A percentile compares a stretch with the other conserved stretches of the same genome.
Evolutionary conservation across 768 basidiomycete species (phyloP).

Genomic region (Mrakia frigida): DNA sequence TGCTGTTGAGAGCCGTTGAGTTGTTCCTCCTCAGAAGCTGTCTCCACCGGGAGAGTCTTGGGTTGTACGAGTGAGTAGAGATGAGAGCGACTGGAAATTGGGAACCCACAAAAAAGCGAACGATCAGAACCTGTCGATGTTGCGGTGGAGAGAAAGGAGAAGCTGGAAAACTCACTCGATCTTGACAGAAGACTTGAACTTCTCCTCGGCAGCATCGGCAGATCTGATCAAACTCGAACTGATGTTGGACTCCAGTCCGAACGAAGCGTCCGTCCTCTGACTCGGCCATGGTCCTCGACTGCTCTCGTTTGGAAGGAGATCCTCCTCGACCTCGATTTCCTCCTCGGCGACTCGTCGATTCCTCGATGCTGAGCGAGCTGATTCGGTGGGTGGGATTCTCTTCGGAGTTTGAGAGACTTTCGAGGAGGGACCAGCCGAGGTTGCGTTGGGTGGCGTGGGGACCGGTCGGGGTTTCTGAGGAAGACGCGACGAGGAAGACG

Average conservation of each 20-base stretch:
- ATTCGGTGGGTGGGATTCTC: background rate
- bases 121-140: too few species aligned
- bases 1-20: background rate
- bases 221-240: background rate
- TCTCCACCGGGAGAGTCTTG: background rate
- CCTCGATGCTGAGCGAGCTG: background rate
- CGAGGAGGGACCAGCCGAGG: too few species aligned
- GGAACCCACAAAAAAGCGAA: too few species aligned
- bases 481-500: background rate
- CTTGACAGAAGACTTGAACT: background rate
- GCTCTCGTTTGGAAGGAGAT: background rate
- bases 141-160: background rate
- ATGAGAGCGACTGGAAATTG: background rate
- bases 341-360: background rate
- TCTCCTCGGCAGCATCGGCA: background rate
- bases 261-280: background rate
- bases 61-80: background rate
- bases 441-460: background rate
- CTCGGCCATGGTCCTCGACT: background rate
- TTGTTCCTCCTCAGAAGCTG: background rate
- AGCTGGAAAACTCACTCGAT: background rate
- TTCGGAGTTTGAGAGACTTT: too few species aligned
- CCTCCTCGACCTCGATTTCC: background rate
- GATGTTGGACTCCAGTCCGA: background rate
- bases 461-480: background rate